Conservation (phyloP, 495 filamentous ascomycete genomes). For the Letharia columbiana region DNA sequence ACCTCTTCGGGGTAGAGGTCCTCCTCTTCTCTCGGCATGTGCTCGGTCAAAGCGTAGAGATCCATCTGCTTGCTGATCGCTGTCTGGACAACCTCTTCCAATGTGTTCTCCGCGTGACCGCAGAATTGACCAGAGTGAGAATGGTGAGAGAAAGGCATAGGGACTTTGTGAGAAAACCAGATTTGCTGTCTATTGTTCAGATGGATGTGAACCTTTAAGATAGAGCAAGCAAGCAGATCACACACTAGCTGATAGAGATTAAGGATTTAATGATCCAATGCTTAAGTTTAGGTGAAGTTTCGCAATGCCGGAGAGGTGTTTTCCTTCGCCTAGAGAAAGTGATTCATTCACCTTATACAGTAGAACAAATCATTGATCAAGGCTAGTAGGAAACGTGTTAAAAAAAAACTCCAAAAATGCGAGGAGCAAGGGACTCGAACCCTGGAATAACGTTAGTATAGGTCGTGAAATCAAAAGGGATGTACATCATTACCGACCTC, state of each 20-base stretch:
- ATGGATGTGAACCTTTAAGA: neutral
- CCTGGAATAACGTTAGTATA: slow-evolving; percentile 1
- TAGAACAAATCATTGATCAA: too few relatives aligned
- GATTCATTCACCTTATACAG: too few relatives aligned
- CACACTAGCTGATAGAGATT: neutral
- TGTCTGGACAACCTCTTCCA: slow-evolving; percentile 73
- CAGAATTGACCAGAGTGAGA: slow-evolving; percentile 98
- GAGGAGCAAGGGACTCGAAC: slow-evolving; percentile 35
- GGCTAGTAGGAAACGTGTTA: neutral
- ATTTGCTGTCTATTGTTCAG: neutral
- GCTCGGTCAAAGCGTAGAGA: slow-evolving; percentile 86
- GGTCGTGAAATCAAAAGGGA: neutral
- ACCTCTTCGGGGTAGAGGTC: slow-evolving; percentile 96
- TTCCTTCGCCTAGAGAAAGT: too few relatives aligned
- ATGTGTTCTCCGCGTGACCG: slow-evolving; percentile 71
- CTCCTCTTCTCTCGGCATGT: slow-evolving; percentile 72
- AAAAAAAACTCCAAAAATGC: slow-evolving; percentile 11
- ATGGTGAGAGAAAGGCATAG: slow-evolving; percentile 97
- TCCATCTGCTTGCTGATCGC: slow-evolving; percentile 73
- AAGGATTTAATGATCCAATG: neutral
- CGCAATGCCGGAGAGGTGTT: too few relatives aligned
- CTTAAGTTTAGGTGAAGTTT: neutral
- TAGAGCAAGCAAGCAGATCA: neutral
- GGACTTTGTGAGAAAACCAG: neutral
- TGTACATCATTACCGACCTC: slow-evolving; percentile 15